Conservation (phyloP, 2,329 filamentous ascomycete genomes). For the Aspergillus fructus region DNA sequence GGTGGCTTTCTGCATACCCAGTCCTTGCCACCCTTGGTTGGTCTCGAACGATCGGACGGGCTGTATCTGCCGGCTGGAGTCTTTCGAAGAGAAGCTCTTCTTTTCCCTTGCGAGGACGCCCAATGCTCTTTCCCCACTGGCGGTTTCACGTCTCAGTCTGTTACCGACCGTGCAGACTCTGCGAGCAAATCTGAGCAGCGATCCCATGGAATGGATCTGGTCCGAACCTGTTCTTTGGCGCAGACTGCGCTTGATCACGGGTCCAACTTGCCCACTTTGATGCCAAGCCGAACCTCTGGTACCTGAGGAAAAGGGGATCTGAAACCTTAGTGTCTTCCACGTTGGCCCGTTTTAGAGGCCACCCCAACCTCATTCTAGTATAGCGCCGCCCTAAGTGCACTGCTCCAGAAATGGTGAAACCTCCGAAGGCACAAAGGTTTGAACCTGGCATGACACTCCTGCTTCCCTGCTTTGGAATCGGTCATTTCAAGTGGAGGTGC, state of each 20-base stretch:
- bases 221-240: neutral
- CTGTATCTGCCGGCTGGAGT: neutral
- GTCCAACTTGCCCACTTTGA: neutral
- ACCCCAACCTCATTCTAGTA: slow-evolving; percentile 11
- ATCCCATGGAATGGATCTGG: neutral
- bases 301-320: slow-evolving; percentile 7
- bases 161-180: neutral
- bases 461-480: neutral
- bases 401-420: slow-evolving; percentile 25
- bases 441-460: slow-evolving; percentile 6
- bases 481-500: slow-evolving; percentile 3
- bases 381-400: slow-evolving; percentile 7
- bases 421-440: slow-evolving; percentile 21
- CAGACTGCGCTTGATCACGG: neutral
- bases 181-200: neutral
- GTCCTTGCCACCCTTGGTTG: neutral
- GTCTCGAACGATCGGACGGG: neutral
- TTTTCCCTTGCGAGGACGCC: slow-evolving; percentile 1
- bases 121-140: neutral
- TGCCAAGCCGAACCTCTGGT: slow-evolving; percentile 10
- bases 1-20: neutral
- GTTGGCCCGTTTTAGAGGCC: slow-evolving; percentile 14
- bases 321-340: slow-evolving; percentile 17
- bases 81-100: neutral
- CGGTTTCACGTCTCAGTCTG: slow-evolving; percentile 1